A percentile compares a stretch with the other conserved stretches of the same genome.
These are phyloP conservation scores for Oryza glumipatula DNA, from an alignment of 176 grass and related monocot species.

Conservation along the genomic window DNA sequence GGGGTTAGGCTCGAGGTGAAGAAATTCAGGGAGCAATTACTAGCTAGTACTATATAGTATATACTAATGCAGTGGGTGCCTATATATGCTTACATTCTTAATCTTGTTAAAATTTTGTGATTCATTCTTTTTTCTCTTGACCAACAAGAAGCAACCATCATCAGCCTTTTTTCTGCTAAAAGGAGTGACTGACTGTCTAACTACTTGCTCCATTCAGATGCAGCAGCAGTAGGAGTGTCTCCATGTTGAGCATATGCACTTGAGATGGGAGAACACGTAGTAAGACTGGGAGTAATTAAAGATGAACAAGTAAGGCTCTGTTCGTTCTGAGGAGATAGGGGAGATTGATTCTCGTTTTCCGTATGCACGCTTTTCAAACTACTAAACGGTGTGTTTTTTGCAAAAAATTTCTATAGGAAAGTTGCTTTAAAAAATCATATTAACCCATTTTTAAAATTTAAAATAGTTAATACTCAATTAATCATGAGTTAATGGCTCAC, in stretches of 20 bases:
- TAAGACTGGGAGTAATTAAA: background rate
- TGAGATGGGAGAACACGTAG: background rate
- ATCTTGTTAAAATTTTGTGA: background rate
- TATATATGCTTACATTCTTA: background rate
- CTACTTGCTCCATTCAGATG: background rate
- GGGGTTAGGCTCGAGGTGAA: background rate
- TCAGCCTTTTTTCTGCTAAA: background rate
- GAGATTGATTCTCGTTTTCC: too few species aligned
- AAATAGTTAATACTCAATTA: too few species aligned
- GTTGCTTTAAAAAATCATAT: too few species aligned
- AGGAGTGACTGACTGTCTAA: background rate
- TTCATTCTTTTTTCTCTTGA: background rate
- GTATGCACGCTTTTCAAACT: too few species aligned
- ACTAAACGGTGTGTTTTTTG: too few species aligned
- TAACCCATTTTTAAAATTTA: too few species aligned
- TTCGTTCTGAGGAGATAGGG: too few species aligned
- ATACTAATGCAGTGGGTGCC: background rate
- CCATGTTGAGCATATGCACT: background rate
- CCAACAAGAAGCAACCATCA: background rate
- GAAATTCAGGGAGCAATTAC: background rate
- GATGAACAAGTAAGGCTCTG: background rate
- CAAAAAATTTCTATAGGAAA: too few species aligned
- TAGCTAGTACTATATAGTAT: background rate
- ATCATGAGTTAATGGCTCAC: too few species aligned
- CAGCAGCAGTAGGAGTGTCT: background rate